These are phyloP conservation scores for Hypoxylon rickii DNA, from an alignment of 495 filamentous ascomycete species.

Conservation along the genomic window DNA sequence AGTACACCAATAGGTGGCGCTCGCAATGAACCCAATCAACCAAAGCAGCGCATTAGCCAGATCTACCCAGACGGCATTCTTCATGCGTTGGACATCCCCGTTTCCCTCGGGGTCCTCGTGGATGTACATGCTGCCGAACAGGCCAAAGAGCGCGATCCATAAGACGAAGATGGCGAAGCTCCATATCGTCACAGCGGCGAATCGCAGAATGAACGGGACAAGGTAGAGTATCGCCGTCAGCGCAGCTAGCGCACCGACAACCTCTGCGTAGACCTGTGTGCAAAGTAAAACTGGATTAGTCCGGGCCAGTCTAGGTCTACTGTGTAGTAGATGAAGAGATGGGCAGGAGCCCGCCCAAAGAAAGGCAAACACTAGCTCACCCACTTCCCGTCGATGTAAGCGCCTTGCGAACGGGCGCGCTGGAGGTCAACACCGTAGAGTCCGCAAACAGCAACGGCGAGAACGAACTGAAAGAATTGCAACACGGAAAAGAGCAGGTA, in stretches of 20 bases:
- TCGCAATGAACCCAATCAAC: constrained; percentile 58
- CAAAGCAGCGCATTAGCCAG: constrained; percentile 73
- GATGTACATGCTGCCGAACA: constrained; percentile 81
- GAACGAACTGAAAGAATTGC: constrained; percentile 72
- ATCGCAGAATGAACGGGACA: constrained; percentile 63
- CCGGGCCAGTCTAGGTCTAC: too few relatives aligned
- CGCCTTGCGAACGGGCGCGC: constrained; percentile 55
- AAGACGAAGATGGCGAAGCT: constrained; percentile 72
- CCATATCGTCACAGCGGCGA: constrained; percentile 63
- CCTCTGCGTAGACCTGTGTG: constrained; percentile 67
- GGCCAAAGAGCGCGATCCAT: constrained; percentile 79
- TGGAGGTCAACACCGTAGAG: constrained; percentile 77
- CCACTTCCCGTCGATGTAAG: constrained; percentile 68
- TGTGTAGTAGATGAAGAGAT: too few relatives aligned
- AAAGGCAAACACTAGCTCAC: constrained; percentile 37
- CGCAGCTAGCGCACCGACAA: constrained; percentile 64
- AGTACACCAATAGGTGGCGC: constrained; percentile 49
- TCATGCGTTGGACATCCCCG: constrained; percentile 69
- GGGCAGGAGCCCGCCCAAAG: too few relatives aligned
- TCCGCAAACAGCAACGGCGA: constrained; percentile 74
- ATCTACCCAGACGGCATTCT: constrained; percentile 85
- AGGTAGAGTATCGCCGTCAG: constrained; percentile 65
- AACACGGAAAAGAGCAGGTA: constrained; percentile 56
- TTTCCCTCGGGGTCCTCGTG: constrained; percentile 64
- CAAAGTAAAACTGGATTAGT: neutral